Evolutionary conservation across 2,329 filamentous ascomycete species (phyloP).

Genomic region (Trichophyton schoenleinii): DNA sequence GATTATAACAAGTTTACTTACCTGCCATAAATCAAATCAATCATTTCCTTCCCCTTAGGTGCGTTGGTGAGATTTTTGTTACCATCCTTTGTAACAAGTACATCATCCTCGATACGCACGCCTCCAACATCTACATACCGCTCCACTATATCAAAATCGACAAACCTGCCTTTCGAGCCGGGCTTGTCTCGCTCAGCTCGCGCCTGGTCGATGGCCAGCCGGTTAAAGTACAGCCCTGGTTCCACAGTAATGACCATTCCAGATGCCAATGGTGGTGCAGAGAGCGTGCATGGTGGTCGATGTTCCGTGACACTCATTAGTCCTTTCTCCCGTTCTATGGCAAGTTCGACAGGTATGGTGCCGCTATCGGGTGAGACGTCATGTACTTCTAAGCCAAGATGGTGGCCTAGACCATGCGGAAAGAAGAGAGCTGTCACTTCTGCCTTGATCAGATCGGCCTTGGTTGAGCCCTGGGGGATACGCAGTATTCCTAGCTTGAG

Average conservation of each 20-base stretch:
- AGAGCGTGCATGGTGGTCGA: slow-evolving; percentile 22
- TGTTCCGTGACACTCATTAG: background rate
- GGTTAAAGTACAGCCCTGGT: slow-evolving; percentile 39
- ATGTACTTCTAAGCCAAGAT: slow-evolving; percentile 41
- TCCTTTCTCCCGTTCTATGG: slow-evolving; percentile 48
- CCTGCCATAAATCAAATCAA: slow-evolving; percentile 24
- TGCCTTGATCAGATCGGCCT: slow-evolving; percentile 31
- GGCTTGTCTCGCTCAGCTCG: slow-evolving; percentile 18
- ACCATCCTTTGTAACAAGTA: slow-evolving; percentile 57
- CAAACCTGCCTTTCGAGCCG: slow-evolving; percentile 23
- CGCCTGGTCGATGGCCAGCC: slow-evolving; percentile 22
- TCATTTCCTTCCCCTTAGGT: slow-evolving; percentile 50
- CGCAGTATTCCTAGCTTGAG: slow-evolving; percentile 62
- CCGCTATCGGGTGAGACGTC: slow-evolving; percentile 28
- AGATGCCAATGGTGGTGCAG: slow-evolving; percentile 32
- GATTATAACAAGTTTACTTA: too few relatives aligned
- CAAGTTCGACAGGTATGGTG: slow-evolving; percentile 16
- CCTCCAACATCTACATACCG: slow-evolving; percentile 33
- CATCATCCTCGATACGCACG: slow-evolving; percentile 43
- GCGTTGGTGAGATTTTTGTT: slow-evolving; percentile 62
- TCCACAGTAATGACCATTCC: slow-evolving; percentile 47
- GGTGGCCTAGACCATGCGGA: slow-evolving; percentile 43
- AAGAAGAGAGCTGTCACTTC: slow-evolving; percentile 31
- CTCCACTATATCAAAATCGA: slow-evolving; percentile 28
- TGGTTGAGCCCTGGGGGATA: slow-evolving; percentile 39